Percentiles rank a stretch among this genome's conserved stretches.
Evolutionary conservation across 495 filamentous ascomycete genomes (phyloP).

Genomic region (Physcia stellaris): DNA sequence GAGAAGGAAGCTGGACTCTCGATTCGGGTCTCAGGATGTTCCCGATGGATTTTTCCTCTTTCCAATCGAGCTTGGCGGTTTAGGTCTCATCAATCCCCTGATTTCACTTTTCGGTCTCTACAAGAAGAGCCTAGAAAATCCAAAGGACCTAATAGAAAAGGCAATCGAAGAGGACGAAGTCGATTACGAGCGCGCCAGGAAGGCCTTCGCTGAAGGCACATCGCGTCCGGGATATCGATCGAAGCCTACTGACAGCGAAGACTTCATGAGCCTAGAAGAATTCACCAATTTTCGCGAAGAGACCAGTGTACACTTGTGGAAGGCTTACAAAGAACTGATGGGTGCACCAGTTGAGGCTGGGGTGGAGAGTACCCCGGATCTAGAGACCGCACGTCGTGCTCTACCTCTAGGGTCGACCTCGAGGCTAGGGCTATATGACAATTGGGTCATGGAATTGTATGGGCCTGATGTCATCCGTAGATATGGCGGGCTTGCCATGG

Average conservation of each 20-base stretch:
- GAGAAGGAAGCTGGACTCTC: slow-evolving; percentile 28
- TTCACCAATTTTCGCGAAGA: slow-evolving; percentile 30
- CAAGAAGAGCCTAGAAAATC: slow-evolving; percentile 18
- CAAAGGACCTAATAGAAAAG: slow-evolving; percentile 19
- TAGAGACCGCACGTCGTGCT: background rate
- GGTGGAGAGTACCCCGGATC: slow-evolving; percentile 9
- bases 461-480: slow-evolving; percentile 31
- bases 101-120: slow-evolving; percentile 29
- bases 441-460: slow-evolving; percentile 39
- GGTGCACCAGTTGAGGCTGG: slow-evolving; percentile 11
- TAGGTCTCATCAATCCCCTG: slow-evolving; percentile 43
- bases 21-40: slow-evolving; percentile 38
- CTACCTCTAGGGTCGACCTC: background rate
- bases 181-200: slow-evolving; percentile 21
- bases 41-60: slow-evolving; percentile 46
- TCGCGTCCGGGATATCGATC: no score
- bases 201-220: slow-evolving; percentile 18
- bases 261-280: slow-evolving; percentile 36
- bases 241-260: slow-evolving; percentile 11
- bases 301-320: slow-evolving; percentile 11
- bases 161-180: slow-evolving; percentile 27
- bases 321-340: slow-evolving; percentile 17
- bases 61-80: slow-evolving; percentile 37
- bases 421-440: slow-evolving; percentile 22
- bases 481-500: slow-evolving; percentile 37